These are phyloP conservation scores for Lippia alba DNA, from an alignment of 305 asterid species.

Conservation along the genomic window DNA sequence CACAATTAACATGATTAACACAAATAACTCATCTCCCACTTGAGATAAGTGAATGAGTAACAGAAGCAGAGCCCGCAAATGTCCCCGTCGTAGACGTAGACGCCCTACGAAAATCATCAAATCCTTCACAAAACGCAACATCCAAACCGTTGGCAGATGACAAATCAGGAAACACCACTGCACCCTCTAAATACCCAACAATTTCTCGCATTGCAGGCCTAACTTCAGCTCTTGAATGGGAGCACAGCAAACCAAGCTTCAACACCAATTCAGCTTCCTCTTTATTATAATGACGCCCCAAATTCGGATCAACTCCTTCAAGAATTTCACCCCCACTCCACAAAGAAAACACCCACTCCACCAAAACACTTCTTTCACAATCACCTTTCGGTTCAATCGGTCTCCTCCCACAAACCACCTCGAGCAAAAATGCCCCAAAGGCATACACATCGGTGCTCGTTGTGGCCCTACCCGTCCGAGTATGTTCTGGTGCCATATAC, in stretches of 20 bases:
- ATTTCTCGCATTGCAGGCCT: slow-evolving; percentile 61
- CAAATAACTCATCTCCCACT: slow-evolving; percentile 46
- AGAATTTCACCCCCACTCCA: slow-evolving; percentile 52
- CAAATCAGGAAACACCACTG: slow-evolving; percentile 49
- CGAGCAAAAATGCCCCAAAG: slow-evolving; percentile 76
- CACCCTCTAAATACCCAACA: slow-evolving; percentile 46
- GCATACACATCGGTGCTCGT: slow-evolving; percentile 67
- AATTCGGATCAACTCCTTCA: slow-evolving; percentile 46
- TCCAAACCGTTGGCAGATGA: slow-evolving; percentile 31
- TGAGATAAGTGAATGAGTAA: slow-evolving; percentile 43
- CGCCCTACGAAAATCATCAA: slow-evolving; percentile 47
- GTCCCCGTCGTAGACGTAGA: slow-evolving; percentile 38
- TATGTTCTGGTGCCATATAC: slow-evolving; percentile 70
- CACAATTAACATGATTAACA: neutral
- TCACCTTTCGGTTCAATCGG: slow-evolving; percentile 45
- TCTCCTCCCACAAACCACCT: slow-evolving; percentile 62
- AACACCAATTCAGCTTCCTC: slow-evolving; percentile 54
- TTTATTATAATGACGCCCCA: slow-evolving; percentile 35
- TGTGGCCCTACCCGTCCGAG: slow-evolving; percentile 68
- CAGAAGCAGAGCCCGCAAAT: slow-evolving; percentile 39
- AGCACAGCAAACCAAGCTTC: slow-evolving; percentile 57
- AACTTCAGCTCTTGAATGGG: slow-evolving; percentile 44
- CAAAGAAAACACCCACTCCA: slow-evolving; percentile 51
- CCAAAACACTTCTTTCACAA: slow-evolving; percentile 38
- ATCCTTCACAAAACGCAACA: slow-evolving; percentile 44